Evolutionary conservation across 2,329 filamentous ascomycete genomes (phyloP), one percentile per base, ranked within the genome.

Genomic region (Sporothrix inflata): DNA sequence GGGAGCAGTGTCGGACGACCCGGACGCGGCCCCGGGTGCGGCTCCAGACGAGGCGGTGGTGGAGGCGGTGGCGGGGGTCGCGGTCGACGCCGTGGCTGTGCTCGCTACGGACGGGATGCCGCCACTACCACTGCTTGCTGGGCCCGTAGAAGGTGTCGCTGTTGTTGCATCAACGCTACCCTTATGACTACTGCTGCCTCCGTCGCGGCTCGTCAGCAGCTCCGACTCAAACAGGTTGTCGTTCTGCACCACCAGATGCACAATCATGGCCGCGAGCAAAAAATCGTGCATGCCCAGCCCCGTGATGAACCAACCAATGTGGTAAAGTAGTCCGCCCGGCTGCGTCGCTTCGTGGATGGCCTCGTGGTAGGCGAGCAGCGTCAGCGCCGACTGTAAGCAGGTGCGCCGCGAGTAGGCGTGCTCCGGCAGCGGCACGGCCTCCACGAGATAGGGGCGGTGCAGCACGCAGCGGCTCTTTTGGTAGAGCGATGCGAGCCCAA

Each of bases 221-320:
- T 75, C 74, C 38, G 47, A 38, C 30, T 65, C 71, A 38, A 76
- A 75, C 24, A 70, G 34, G 51, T 78, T 78, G 24, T 82, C 80
- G 76, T 83, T 84, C 74, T 84, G 83, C 30, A 85, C 77, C 21
- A 85, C 79, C 21, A 91, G 79, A 74, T 87, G 90, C 3, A 91
- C 76, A 16, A 91, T 84, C 84, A 89, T 88, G 71, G 86, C 85
- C 0, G 88, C 88, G 2, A 91, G 83, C 69, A 91, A 80, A 68
- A 88, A 91, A 76, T 91, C 89, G 68, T 90, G 87, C 69, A 88
- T 84, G 12, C 85, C 84, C 4, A 91, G 79, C 0, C 86, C 86
- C 3, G 85, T 86, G 24, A 89, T 78, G 75, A 90, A 89, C 85
- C 88, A 90, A 5, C 84, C 83, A 49, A 86, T 83, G 40, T 83